Percentiles rank a stretch among this genome's conserved stretches.
These are phyloP conservation scores for Angophora floribunda DNA, from an alignment of 345 rosid species.

Conservation along the genomic window DNA sequence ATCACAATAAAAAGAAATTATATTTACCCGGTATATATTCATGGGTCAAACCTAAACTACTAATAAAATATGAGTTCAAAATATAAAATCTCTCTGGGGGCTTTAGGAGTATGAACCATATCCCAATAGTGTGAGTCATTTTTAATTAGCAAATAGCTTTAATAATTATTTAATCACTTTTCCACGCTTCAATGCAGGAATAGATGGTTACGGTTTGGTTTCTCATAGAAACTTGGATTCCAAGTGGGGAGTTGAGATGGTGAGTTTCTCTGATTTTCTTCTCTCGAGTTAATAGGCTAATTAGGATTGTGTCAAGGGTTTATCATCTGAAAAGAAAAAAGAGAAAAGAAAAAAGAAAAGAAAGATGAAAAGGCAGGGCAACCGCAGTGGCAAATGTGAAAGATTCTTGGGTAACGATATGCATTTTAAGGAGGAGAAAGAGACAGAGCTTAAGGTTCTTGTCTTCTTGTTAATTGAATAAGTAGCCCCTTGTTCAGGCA, in stretches of 20 bases:
- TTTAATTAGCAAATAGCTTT: neutral
- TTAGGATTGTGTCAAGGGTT: neutral
- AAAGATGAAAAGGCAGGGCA: neutral
- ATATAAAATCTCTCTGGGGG: rapidly evolving
- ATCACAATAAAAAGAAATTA: no score
- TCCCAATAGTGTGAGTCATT: neutral
- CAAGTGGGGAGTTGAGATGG: neutral
- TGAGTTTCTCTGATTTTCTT: neutral
- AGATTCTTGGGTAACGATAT: neutral
- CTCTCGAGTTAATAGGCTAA: neutral
- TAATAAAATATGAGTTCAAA: no score
- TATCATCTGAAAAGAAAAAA: neutral
- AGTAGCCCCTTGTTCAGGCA: neutral
- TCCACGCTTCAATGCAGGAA: rapidly evolving
- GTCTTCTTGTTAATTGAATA: neutral
- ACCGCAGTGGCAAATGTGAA: neutral
- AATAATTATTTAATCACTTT: neutral
- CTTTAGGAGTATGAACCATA: no score
- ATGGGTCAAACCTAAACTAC: no score
- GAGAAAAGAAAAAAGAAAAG: no score
- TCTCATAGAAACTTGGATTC: neutral
- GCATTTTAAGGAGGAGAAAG: neutral
- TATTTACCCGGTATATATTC: no score
- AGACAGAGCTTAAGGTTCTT: neutral
- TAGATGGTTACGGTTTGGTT: neutral